phyloP scores from a whole-genome alignment of 306 rosid genomes.

The Malus sylvestris region DNA sequence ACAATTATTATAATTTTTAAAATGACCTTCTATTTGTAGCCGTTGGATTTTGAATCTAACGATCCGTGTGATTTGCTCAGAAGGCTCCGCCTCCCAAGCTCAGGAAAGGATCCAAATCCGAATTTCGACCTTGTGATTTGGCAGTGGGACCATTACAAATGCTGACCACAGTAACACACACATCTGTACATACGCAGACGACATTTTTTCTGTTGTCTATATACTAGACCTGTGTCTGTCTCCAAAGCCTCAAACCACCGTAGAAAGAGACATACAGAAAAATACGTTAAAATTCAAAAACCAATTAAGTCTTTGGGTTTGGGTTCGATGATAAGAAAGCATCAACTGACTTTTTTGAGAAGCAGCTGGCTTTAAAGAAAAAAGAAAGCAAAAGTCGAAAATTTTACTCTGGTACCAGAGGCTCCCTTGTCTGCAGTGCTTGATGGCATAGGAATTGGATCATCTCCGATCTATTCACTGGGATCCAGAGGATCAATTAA shows the following conservation, averaged over 20 bases:
- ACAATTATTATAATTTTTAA: no score
- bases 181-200: constrained; percentile 19
- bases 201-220: background rate
- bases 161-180: constrained; percentile 27
- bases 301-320: constrained; percentile 1
- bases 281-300: background rate
- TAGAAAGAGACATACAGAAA: constrained; percentile 11
- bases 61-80: no score
- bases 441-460: constrained; percentile 15
- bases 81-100: no score
- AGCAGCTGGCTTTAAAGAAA: constrained; percentile 26
- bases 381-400: constrained; percentile 34
- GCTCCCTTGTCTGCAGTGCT: constrained; percentile 4
- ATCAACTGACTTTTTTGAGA: constrained; percentile 16
- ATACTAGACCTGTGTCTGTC: background rate
- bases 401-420: constrained; percentile 46
- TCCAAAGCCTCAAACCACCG: constrained; percentile 18
- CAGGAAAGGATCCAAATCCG: background rate
- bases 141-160: constrained; percentile 32
- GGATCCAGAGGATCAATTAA: no score
- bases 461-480: background rate
- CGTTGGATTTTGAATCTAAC: no score
- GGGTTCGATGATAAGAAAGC: constrained; percentile 8
- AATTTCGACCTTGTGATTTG: constrained; percentile 36
- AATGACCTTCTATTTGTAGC: fast-evolving